Percentiles rank a stretch among this genome's conserved stretches.
phyloP scores from a whole-genome alignment of 2,329 filamentous ascomycete genomes.

The Phialemoniopsis sp. region DNA sequence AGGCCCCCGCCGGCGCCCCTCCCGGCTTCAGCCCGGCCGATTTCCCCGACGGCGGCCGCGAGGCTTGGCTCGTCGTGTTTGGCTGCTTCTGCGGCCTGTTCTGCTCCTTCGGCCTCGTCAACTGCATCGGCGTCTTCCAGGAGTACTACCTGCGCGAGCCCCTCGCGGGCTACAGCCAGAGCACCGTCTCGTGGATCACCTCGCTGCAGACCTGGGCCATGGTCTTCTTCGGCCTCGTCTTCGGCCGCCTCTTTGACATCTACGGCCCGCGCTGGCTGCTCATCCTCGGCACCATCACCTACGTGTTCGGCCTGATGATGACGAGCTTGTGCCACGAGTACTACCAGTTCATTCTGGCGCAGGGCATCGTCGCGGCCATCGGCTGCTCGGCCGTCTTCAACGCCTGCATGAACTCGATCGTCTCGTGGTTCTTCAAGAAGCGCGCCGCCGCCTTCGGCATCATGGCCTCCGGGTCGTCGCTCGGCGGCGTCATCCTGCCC shows the following conservation, averaged over 20 bases:
- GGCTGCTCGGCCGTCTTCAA: constrained; percentile 29
- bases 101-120: constrained; percentile 31
- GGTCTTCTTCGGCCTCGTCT: constrained; percentile 40
- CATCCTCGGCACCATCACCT: constrained; percentile 43
- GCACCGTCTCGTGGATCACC: constrained; percentile 53
- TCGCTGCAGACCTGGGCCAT: constrained; percentile 42
- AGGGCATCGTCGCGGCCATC: constrained; percentile 24
- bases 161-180: constrained; percentile 39
- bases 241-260: constrained; percentile 47
- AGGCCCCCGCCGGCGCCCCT: constrained; percentile 6
- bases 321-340: constrained; percentile 38
- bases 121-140: constrained; percentile 50
- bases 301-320: constrained; percentile 60
- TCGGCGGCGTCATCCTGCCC: constrained; percentile 51
- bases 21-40: constrained; percentile 31
- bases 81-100: constrained; percentile 28
- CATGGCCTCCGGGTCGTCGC: constrained; percentile 40
- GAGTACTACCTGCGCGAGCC: constrained; percentile 47
- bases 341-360: constrained; percentile 34
- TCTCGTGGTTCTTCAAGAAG: constrained; percentile 42
- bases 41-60: constrained; percentile 47
- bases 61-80: constrained; percentile 45
- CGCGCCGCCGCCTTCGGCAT: constrained; percentile 44
- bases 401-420: constrained; percentile 24
- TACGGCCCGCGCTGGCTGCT: constrained; percentile 55